Base-by-base conservation (phyloP, 345 rosid genomes). In the Tarenaya hassleriana region DNA sequence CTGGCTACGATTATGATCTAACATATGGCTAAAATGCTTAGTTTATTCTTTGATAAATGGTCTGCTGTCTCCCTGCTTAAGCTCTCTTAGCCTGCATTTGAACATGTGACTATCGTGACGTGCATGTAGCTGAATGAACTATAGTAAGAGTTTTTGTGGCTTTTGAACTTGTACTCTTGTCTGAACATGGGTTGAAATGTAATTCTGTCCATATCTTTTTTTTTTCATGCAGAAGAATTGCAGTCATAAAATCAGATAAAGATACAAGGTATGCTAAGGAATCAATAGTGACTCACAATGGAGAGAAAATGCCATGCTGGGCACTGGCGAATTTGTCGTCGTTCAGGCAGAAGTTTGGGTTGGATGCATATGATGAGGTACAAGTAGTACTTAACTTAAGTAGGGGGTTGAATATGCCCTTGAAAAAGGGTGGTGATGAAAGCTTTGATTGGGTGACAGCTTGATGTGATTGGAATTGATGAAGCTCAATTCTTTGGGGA, bases 381-480 rank as follows among this genome's bases (percentile, higher is more conserved):
- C n/a, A n/a, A 55, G 16, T 35, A 35, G 4, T n/a, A n/a, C n/a
- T n/a, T n/a, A n/a, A n/a, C 35, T 33, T 33, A 33, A 33, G 35
- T n/a, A 24, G 29, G 29, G 5, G 5, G 29, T 24, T 24, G 5
- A 24, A 24, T 24, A 24, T 24, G 29, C 5, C 29, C 5, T 2
- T 24, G n/a, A n/a, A n/a, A 24, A 24, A 24, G 5, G 29, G 29
- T 2, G 5, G 2, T 24, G 5, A 24, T 24, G 29, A 35, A 9
- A 35, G 40, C 40, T 35, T 4, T 13, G n/a, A n/a, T n/a, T n/a
- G 60, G 58, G 59, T 72, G 45, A 64, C 82, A 75, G 80, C 76
- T 86, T 10, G 98, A 86, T 63, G 96, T 91, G 68, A 91, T 91
- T n/a, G 95, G 94, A 4, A 86, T 86, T 39, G 97, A 86, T 12